Conservation (phyloP, 176 grass and related monocot genomes). For the Zoysia japonica region DNA sequence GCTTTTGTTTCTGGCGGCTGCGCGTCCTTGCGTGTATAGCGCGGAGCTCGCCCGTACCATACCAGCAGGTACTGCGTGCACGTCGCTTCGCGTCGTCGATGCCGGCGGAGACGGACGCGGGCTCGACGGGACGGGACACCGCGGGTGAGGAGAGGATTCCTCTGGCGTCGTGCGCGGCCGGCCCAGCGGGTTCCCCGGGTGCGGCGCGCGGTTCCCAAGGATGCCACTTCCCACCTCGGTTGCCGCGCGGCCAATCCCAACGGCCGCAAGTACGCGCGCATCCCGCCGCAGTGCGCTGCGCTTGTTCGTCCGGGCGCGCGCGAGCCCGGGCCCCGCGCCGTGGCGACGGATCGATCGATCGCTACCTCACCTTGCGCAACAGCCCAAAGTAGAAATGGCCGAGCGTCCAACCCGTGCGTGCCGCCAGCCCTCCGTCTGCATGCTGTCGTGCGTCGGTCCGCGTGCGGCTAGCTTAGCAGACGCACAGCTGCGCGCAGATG, state of each 20-base stretch:
- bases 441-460: slow-evolving; percentile 16
- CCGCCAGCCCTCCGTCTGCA: background rate
- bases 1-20: background rate
- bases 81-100: slow-evolving; percentile 17
- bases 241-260: slow-evolving; percentile 38
- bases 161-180: slow-evolving; percentile 23
- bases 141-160: background rate
- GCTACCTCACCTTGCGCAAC: slow-evolving; percentile 1
- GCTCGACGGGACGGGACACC: slow-evolving; percentile 7
- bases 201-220: background rate
- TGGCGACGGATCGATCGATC: background rate
- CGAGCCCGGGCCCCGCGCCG: background rate
- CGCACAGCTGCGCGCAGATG: background rate
- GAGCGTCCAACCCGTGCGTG: slow-evolving; percentile 12
- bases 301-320: background rate
- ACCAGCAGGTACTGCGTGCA: background rate
- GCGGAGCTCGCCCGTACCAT: no score
- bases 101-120: background rate
- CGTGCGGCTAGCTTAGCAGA: background rate
- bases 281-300: background rate
- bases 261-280: background rate
- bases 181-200: background rate
- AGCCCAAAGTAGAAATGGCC: slow-evolving; percentile 34
- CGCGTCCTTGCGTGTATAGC: background rate
- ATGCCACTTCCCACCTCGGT: slow-evolving; percentile 35